phyloP scores from a whole-genome alignment of 1,284 basidiomycete species.

The Dichomitus squalens region DNA sequence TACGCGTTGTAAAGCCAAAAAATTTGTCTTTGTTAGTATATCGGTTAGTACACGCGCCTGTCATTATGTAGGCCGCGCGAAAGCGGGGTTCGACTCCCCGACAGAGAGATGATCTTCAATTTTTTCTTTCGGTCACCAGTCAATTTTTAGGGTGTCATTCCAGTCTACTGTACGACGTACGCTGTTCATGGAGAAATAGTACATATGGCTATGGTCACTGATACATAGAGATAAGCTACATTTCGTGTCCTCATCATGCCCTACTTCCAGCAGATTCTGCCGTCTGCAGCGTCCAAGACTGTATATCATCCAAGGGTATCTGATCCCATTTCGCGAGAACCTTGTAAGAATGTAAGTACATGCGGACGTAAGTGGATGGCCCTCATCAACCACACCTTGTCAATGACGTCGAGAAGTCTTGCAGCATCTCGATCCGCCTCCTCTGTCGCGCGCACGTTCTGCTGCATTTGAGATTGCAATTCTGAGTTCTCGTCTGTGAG shows the following conservation, averaged over 20 bases:
- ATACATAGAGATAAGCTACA: too few species aligned
- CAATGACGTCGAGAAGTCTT: constrained; percentile 54
- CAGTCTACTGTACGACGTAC: too few species aligned
- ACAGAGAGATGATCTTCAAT: constrained; percentile 31
- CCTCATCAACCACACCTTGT: constrained; percentile 43
- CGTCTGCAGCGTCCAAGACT: constrained; percentile 61
- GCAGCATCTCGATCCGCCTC: constrained; percentile 48
- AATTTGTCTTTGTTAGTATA: constrained; percentile 4
- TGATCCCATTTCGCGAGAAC: constrained; percentile 53
- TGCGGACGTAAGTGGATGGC: neutral
- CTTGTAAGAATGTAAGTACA: constrained; percentile 35
- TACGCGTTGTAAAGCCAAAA: neutral
- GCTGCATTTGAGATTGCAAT: constrained; percentile 50
- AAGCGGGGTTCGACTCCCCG: constrained; percentile 46
- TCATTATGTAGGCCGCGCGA: constrained; percentile 31
- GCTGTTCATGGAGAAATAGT: too few species aligned
- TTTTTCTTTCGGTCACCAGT: neutral
- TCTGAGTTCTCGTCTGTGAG: constrained; percentile 55
- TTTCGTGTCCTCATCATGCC: neutral
- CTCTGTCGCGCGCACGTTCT: constrained; percentile 47
- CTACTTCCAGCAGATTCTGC: constrained; percentile 42
- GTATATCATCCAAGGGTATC: constrained; percentile 62
- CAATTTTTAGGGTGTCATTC: too few species aligned
- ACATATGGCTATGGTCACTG: too few species aligned
- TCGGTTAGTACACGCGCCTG: constrained; percentile 10